Evolutionary conservation across 176 grass and related monocot species (phyloP).

Genomic region (Zea mays): DNA sequence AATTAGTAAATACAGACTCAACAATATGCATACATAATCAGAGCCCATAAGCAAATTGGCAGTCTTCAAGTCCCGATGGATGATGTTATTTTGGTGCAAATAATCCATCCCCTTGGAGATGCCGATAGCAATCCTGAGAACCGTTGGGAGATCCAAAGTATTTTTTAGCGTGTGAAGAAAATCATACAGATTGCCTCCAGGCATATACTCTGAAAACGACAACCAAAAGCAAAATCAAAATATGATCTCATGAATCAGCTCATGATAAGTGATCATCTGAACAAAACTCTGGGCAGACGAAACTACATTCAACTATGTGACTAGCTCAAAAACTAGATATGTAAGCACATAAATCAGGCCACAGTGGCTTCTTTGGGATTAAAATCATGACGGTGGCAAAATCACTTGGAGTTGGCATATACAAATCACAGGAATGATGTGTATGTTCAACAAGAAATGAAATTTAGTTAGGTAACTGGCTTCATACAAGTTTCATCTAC

Average conservation of each 20-base stretch:
- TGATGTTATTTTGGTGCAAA: constrained; percentile 88
- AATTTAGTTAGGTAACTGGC: background rate
- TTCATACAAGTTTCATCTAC: constrained; percentile 6
- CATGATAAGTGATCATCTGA: background rate
- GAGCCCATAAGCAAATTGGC: constrained; percentile 84
- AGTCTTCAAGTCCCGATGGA: constrained; percentile 93
- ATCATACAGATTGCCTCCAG: constrained; percentile 88
- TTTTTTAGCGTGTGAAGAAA: constrained; percentile 74
- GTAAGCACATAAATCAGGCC: constrained; percentile 1
- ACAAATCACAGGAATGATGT: constrained; percentile 12
- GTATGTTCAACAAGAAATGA: background rate
- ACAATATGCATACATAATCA: constrained; percentile 52
- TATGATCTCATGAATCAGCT: constrained; percentile 3
- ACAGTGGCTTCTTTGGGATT: background rate
- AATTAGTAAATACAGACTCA: constrained; percentile 5
- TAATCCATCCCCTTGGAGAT: constrained; percentile 91
- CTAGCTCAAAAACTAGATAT: background rate
- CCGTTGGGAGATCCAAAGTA: constrained; percentile 58
- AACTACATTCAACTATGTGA: constrained; percentile 16
- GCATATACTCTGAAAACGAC: constrained; percentile 73
- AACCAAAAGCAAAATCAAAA: constrained; percentile 19
- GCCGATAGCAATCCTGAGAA: constrained; percentile 82
- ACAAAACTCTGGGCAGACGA: constrained; percentile 13
- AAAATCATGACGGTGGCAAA: background rate
- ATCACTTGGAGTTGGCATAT: background rate